These are phyloP conservation scores for Ensete glaucum DNA, from an alignment of 176 grass and related monocot genomes.

Conservation along the genomic window DNA sequence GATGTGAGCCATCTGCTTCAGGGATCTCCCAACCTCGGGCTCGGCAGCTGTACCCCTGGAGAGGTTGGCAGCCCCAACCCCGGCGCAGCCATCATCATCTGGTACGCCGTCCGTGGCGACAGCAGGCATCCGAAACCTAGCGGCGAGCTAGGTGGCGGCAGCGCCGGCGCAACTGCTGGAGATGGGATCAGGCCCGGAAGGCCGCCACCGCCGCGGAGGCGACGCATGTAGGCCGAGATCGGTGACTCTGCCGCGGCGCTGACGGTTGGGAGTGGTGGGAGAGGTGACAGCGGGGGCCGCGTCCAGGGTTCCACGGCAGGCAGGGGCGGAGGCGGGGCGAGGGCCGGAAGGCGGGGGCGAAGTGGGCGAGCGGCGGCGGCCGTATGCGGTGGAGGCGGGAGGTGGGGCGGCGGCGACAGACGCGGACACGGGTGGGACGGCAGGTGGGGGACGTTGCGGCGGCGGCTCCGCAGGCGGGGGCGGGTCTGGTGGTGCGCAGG, in stretches of 20 bases:
- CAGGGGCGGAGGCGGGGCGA: not conserved
- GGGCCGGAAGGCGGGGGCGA: not conserved
- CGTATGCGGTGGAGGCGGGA: constrained; percentile 32
- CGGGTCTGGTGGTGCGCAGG: constrained; percentile 17
- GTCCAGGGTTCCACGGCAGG: constrained; percentile 5
- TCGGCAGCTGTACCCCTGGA: constrained; percentile 29
- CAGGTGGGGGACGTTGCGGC: not conserved
- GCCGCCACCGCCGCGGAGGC: constrained; percentile 38
- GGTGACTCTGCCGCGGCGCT: constrained; percentile 87
- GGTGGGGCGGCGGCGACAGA: not conserved
- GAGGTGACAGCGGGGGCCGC: constrained; percentile 42
- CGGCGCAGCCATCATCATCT: constrained; percentile 25
- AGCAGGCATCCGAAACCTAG: constrained; percentile 24
- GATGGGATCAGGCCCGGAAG: not conserved
- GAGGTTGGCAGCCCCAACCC: constrained; percentile 16
- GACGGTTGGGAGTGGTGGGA: constrained; percentile 68
- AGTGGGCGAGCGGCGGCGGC: constrained; percentile 27
- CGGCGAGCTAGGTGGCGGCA: constrained; percentile 49
- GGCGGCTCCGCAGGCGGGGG: not conserved
- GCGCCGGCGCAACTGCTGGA: not conserved
- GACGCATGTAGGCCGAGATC: constrained; percentile 96
- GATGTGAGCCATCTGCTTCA: not conserved
- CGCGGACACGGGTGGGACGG: not conserved
- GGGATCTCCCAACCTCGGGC: constrained; percentile 18
- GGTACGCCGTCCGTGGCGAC: constrained; percentile 23